Evolutionary conservation across 331 rosid genomes (phyloP), one percentile per base, ranked within the genome.

Genomic region (Ulmus americana): DNA sequence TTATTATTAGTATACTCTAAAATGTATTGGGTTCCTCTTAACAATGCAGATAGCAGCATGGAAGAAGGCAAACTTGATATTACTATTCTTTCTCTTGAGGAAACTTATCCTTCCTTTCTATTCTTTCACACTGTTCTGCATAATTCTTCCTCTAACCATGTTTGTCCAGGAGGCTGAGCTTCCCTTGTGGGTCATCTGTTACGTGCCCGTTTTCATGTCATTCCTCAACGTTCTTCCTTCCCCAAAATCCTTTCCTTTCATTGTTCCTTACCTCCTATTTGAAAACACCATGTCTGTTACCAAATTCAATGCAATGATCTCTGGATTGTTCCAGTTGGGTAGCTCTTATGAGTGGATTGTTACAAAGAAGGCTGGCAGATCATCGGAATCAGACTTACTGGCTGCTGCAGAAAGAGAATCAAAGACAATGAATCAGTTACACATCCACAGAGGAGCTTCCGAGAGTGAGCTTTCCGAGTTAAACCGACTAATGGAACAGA

Each of bases 271-370:
- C 81, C 96, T 91, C 59, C 87, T 88, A 46, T 91, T 91, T 7
- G 97, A 91, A 67, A 91, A 91, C 67, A 88, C 97, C 39, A 91
- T 91, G 97, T 91, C 96, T 4, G 97, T 91, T 44, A 91, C 95
- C 77, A 91, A 91, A 75, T 91, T 88, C 89, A 91, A 91, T 35
- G 96, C 97, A 59, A 88, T 91, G 96, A 79, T 91, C 28, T 88
- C 97, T 56, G 97, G 97, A 40, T 81, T 91, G 60, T 91, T 91
- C 82, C 95, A 88, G 81, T 39, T 88, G 74, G 95, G 95, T 7
- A 91, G 97, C 83, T 91, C 96, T n/a, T 91, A 88, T 40, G 96
- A 91, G 83, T 91, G 97, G 96, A 56, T 81, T 68, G 95, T 91
- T 61, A 91, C 96, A 48, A 91, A 88, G 86, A 91, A 91, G 67